Evolutionary conservation across 345 rosid species (phyloP).

Genomic region (Zanthoxylum bungeanum): DNA sequence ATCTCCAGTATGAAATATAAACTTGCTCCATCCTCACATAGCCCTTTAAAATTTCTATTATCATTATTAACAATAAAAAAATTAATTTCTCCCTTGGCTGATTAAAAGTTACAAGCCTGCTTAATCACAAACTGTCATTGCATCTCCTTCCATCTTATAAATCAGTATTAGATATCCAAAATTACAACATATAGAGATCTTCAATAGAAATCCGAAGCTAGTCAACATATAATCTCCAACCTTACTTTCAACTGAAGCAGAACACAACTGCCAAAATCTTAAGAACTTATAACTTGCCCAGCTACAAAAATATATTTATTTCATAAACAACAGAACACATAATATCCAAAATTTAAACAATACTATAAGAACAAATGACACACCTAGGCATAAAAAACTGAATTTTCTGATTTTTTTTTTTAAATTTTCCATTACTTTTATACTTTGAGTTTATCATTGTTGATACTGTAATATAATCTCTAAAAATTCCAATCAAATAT

Average conservation of each 20-base stretch:
- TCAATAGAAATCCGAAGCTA: background rate
- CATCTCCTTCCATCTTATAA: too few relatives aligned
- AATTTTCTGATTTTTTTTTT: too few relatives aligned
- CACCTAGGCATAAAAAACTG: too few relatives aligned
- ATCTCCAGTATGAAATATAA: background rate
- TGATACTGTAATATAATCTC: too few relatives aligned
- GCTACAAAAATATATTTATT: background rate
- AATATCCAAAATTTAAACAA: background rate
- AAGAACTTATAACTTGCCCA: background rate
- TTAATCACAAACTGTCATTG: background rate
- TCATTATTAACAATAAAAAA: background rate
- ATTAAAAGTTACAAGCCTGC: background rate
- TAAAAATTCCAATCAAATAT: background rate
- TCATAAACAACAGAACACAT: background rate
- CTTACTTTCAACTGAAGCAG: background rate
- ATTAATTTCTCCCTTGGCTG: background rate
- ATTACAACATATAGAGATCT: background rate
- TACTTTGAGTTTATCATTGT: too few relatives aligned
- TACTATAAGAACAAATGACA: too few relatives aligned
- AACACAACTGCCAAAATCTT: background rate
- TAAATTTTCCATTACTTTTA: too few relatives aligned
- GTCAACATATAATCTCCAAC: background rate
- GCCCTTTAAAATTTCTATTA: background rate
- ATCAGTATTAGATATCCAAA: background rate
- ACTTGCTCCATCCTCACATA: background rate